Percentiles rank a stretch among this genome's conserved stretches.
Conservation (phyloP, 805 yeast genomes). For the Saccharomycopsis javanensis region DNA sequence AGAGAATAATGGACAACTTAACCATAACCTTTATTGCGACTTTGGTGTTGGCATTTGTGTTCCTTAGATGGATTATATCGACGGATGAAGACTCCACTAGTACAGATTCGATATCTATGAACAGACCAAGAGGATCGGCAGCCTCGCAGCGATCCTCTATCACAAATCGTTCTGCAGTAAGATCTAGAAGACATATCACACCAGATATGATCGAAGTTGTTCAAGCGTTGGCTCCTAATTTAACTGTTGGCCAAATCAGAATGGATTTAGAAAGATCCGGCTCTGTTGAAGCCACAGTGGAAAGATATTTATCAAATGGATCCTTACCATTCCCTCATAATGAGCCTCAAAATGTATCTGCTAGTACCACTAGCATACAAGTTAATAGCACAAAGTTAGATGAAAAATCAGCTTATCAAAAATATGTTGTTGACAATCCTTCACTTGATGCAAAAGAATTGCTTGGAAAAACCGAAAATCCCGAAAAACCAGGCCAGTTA, state of each 20-base stretch:
- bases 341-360: slow-evolving; percentile 19
- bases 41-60: slow-evolving; percentile 43
- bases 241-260: slow-evolving; percentile 61
- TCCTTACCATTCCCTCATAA: slow-evolving; percentile 46
- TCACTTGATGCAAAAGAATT: slow-evolving; percentile 14
- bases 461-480: slow-evolving; percentile 29
- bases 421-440: slow-evolving; percentile 15
- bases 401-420: slow-evolving; percentile 9
- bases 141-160: slow-evolving; percentile 13
- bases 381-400: not conserved
- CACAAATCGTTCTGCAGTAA: not conserved
- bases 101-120: slow-evolving; percentile 3
- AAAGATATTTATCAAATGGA: slow-evolving; percentile 54
- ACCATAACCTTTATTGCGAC: slow-evolving; percentile 41
- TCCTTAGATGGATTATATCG: slow-evolving; percentile 56
- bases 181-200: slow-evolving; percentile 41
- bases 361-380: not conserved
- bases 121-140: slow-evolving; percentile 12
- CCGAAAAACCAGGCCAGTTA: slow-evolving; percentile 20
- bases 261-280: slow-evolving; percentile 69
- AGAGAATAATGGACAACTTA: slow-evolving; percentile 51
- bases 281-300: slow-evolving; percentile 71
- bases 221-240: slow-evolving; percentile 67
- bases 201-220: slow-evolving; percentile 78
- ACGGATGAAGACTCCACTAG: slow-evolving; percentile 31